A percentile compares a stretch with the other conserved stretches of the same genome.
Evolutionary conservation across 1,284 basidiomycete genomes (phyloP).

Genomic region (Ustilago shanxiensis): DNA sequence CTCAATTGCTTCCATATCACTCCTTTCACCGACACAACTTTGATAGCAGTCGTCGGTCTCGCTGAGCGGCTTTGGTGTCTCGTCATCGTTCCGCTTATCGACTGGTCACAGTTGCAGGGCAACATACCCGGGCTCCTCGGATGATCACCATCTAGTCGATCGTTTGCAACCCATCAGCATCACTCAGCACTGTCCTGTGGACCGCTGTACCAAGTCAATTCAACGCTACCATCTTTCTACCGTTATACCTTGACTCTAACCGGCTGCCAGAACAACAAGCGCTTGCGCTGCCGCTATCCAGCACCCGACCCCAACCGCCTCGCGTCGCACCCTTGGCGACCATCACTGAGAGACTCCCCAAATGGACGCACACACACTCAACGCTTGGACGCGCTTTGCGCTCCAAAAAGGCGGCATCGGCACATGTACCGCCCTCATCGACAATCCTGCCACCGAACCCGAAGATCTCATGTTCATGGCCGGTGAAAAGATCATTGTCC

Average conservation of each 20-base stretch:
- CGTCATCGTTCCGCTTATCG: neutral
- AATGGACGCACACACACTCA: conserved; percentile 68
- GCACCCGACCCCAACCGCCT: neutral
- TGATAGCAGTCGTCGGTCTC: neutral
- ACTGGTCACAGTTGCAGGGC: neutral
- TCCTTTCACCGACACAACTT: neutral
- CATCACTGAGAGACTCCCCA: neutral
- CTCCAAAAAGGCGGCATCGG: conserved; percentile 69
- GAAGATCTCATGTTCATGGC: conserved; percentile 68
- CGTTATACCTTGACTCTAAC: neutral
- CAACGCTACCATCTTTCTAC: neutral
- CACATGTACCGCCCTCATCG: conserved; percentile 63
- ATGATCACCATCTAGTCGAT: neutral
- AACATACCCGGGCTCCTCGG: neutral
- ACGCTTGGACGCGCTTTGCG: conserved; percentile 69
- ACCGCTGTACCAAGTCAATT: neutral
- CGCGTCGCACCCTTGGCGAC: neutral
- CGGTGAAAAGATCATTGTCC: conserved; percentile 66
- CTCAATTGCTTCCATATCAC: neutral
- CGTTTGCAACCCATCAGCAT: neutral
- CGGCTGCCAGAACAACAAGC: neutral
- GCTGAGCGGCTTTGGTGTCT: neutral
- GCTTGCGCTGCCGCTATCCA: neutral
- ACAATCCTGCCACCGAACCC: conserved; percentile 61
- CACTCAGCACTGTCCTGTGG: neutral